Evolutionary conservation across 164 flowering plant genomes (phyloP), one percentile per base, ranked within the genome.

Genomic region (Euptelea pleiosperma): DNA sequence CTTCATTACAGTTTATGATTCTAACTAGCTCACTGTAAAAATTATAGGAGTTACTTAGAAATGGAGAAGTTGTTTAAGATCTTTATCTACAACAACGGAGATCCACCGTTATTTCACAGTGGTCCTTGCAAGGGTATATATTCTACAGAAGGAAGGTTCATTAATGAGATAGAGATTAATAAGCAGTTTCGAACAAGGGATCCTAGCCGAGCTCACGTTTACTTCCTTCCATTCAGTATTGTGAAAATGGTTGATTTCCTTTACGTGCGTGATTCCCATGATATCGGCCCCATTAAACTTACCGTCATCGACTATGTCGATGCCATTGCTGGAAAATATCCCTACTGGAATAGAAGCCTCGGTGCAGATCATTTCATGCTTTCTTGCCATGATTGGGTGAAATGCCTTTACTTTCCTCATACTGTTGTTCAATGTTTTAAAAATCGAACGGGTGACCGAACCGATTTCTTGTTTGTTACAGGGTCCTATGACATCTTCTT

Each of bases 371-470:
- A 76, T 55, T 76, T 79, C 78, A 74, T 79, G 77, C 71, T 79
- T n/a, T 69, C 83, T 24, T 79, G 83, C 64, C 83, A 79, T 63
- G 83, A 79, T 50, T 79, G 83, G 83, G 83, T 79, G 55, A 63
- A 36, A 53, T 8, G 11, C n/a, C n/a, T n/a, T n/a, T n/a, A n/a
- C n/a, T n/a, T n/a, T n/a, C n/a, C n/a, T n/a, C n/a, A n/a, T n/a
- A n/a, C n/a, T n/a, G n/a, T n/a, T n/a, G n/a, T n/a, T n/a, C n/a
- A n/a, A n/a, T n/a, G n/a, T n/a, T n/a, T n/a, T n/a, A n/a, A n/a
- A n/a, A n/a, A n/a, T n/a, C n/a, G n/a, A n/a, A n/a, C 15, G 8
- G 10, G 5, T 40, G 10, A 1, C 5, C 24, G 22, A 7, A 26
- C 1, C 6, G 22, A 41, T 11, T 9, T 0, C 3, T 8, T 3